A percentile compares a stretch with the other conserved stretches of the same genome.
Conservation (phyloP, 2,329 filamentous ascomycete genomes). For the Colletotrichum tamarilloi region DNA sequence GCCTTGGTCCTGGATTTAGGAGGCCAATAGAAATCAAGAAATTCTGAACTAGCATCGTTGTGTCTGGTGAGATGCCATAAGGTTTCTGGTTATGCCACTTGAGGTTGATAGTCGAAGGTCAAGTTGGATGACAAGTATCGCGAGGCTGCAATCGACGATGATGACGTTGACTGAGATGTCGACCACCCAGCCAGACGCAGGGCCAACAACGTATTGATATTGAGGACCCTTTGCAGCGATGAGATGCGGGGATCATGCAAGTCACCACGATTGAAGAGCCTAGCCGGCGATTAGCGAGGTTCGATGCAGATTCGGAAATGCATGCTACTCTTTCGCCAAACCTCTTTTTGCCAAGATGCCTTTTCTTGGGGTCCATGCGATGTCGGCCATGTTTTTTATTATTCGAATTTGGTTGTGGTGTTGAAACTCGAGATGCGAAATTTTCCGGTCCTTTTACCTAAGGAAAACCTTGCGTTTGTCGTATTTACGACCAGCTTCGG, state of each 20-base stretch:
- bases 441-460: neutral
- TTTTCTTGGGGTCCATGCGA: neutral
- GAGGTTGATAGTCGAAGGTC: no score
- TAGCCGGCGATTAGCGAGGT: neutral
- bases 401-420: neutral
- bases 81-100: no score
- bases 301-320: neutral
- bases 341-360: neutral
- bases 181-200: neutral
- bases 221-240: neutral
- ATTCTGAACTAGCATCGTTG: neutral
- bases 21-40: slow-evolving; percentile 6
- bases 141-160: no score
- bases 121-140: no score
- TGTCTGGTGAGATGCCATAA: neutral
- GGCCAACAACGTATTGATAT: neutral
- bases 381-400: neutral
- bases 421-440: neutral
- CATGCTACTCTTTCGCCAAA: neutral
- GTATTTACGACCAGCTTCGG: no score
- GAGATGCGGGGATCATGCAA: neutral
- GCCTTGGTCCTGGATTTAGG: neutral
- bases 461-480: no score
- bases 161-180: neutral
- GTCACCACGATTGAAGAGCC: neutral